Base-by-base conservation (phyloP, 2,329 filamentous ascomycete genomes). In the Diaporthe destruens region DNA sequence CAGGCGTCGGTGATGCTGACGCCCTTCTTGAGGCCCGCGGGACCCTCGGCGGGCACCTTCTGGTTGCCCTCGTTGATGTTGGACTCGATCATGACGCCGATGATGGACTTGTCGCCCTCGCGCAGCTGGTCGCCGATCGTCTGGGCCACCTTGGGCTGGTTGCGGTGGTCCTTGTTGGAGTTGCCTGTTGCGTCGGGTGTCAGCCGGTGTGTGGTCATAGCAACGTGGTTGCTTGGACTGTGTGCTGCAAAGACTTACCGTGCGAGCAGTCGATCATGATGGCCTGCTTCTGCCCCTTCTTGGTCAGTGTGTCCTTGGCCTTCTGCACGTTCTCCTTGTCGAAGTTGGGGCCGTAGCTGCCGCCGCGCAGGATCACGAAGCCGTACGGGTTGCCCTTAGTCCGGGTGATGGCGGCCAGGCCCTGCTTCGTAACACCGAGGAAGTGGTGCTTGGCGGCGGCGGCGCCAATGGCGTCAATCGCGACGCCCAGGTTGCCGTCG, bases 211-310 rank as follows among this genome's bases (percentile, higher is more conserved):
- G 14, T 55, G 42, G 39, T 55, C 29, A 29, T 9, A 67, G 16
- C 49, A 34, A 32, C 14, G 34, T 11, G 29, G 4, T 11, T 11
- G 29, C 39, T 42, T 42, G 39, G 39, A 14, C 23, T 69, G 23
- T 51, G 29, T 12, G 12, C 12, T 39, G 29, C 29, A 9, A 9
- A 54, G 3, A 81, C 89, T 71, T 85, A 94, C 93, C 96, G 81
- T 99, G 96, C 29, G 95, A 98, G 88, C 96, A 99, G 84, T 99
- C 96, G 72, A 99, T 91, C 96, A 99, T 99, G 85, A 99, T 92
- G 75, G 95, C 93, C 84, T 94, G 89, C 80, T 92, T 92, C 81
- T 96, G 93, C 74, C 91, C 91, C 89, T 98, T 97, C 84, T 94
- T 93, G 76, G 84, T 86, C 79, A 99, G 84, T 2, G 90, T 90